phyloP scores from a whole-genome alignment of 164 flowering plant genomes.

The Sextonia rubra region DNA sequence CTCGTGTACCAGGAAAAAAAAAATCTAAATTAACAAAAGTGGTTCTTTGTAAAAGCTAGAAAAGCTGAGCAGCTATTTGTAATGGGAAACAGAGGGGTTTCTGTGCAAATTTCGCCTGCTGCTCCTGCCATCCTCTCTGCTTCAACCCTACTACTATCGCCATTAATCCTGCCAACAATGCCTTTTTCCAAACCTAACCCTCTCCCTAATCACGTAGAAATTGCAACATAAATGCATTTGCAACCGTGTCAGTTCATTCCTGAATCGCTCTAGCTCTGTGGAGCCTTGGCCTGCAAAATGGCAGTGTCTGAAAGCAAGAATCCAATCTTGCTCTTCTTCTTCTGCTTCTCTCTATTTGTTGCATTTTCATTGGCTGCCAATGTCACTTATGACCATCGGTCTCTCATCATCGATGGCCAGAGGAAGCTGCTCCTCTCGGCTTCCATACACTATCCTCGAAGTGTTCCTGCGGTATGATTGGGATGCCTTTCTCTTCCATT shows the following conservation, averaged over 20 bases:
- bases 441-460: slow-evolving; percentile 92
- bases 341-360: not conserved
- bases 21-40: no score
- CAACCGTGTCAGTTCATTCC: not conserved
- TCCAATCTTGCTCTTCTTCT: slow-evolving; percentile 1
- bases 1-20: no score
- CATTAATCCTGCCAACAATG: not conserved
- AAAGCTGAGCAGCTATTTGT: no score
- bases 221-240: not conserved
- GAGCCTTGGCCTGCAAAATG: not conserved
- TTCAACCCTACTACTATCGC: not conserved
- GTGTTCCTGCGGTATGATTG: slow-evolving; percentile 73
- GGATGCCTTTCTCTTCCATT: not conserved
- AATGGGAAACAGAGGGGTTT: no score
- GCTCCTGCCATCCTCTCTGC: not conserved
- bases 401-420: slow-evolving; percentile 72
- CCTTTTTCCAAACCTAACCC: not conserved
- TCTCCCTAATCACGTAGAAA: not conserved
- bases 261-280: not conserved
- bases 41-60: no score
- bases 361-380: slow-evolving; percentile 28
- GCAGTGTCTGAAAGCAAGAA: not conserved
- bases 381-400: slow-evolving; percentile 74
- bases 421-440: slow-evolving; percentile 82
- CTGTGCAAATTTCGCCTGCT: not conserved